Base-by-base conservation (phyloP, 306 rosid species). In the Calophaca sinica region DNA sequence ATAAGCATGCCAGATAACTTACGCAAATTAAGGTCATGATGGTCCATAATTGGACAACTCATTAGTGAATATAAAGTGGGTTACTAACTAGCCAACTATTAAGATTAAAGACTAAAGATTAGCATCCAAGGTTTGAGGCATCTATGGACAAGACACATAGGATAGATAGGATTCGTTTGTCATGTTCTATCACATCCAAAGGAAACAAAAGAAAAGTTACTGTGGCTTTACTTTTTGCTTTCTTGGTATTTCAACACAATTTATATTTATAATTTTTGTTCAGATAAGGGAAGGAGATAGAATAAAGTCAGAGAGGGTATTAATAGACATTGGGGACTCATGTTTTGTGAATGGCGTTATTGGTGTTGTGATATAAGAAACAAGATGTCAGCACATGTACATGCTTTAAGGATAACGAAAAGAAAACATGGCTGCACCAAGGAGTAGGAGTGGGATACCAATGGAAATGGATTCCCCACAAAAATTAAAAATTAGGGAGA, bases 41-140 rank as follows among this genome's bases (percentile, higher is more conserved):
- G 73, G 69, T 74, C 78, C 85, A 82, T 74, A 71, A 62, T 71
- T 80, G 57, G 87, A 88, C 93, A 88, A 82, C 84, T 72, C 90
- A 82, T 61, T 65, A 61, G 62, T 71, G 61, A 73, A 68, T 68
- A 78, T 53, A 76, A 79, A 76, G 44, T 50, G 69, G 38, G 63
- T 65, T 46, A 72, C 33, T 42, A 68, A 62, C 61, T 29, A 49
- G 42, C 31, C 14, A 61, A 44, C 38, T 11, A 52, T 0, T 54
- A 51, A 39, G 54, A 51, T 49, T 41, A 53, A 75, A 63, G 72
- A 35, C 32, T 68, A 12, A 31, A 53, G 73, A 62, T 62, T 44
- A 75, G 87, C 68, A 83, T 83, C 87, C 79, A 35, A 75, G 62
- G 81, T 64, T 64, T 66, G 44, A 72, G 67, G 62, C 60, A 76